These are phyloP conservation scores for Acanthamoeba triangularis DNA, from an alignment of 208 protist genomes.

Conservation along the genomic window DNA sequence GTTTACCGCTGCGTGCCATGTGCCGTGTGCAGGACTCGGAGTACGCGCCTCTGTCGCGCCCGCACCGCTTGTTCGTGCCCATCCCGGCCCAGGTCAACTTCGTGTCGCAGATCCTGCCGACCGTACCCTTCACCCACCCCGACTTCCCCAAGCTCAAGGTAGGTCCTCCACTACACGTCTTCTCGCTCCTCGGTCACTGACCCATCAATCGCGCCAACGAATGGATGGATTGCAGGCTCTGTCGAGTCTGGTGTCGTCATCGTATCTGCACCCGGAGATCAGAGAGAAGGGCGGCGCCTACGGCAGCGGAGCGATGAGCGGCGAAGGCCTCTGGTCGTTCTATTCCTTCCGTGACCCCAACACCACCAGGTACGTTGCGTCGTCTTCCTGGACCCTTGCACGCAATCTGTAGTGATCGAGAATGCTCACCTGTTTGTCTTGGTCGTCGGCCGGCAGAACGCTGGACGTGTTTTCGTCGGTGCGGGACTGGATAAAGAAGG, in stretches of 20 bases:
- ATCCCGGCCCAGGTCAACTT: constrained; percentile 85
- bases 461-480: constrained; percentile 32
- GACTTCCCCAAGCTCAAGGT: constrained; percentile 80
- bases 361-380: constrained; percentile 35
- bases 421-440: background rate
- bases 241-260: constrained; percentile 77
- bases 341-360: constrained; percentile 79
- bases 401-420: no score
- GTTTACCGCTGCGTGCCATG: no score
- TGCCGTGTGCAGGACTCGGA: background rate
- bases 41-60: constrained; percentile 2
- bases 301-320: constrained; percentile 79
- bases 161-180: background rate
- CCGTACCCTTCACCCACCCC: constrained; percentile 77
- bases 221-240: constrained; percentile 73
- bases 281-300: constrained; percentile 89
- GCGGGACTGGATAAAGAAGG: constrained; percentile 33
- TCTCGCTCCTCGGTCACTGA: background rate
- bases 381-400: no score
- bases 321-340: constrained; percentile 72
- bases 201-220: background rate
- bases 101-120: constrained; percentile 78
- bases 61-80: constrained; percentile 61
- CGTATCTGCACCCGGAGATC: constrained; percentile 86
- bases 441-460: background rate